phyloP scores from a whole-genome alignment of 768 basidiomycete species.

The Mycena vitilis region DNA sequence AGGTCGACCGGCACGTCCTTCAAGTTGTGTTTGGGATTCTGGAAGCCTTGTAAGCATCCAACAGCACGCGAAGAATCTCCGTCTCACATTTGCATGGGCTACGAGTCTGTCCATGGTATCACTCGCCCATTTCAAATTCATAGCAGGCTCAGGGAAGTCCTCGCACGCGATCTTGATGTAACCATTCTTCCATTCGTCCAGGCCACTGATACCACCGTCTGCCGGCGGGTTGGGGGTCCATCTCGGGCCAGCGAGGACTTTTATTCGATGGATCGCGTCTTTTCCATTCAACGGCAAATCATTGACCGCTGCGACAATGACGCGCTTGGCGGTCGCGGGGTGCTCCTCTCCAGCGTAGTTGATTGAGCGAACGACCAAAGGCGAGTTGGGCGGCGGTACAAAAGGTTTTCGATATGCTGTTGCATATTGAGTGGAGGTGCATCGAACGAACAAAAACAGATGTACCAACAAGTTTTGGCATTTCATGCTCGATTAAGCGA shows the following conservation, averaged over 20 bases:
- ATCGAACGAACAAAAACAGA: slow-evolving; percentile 12
- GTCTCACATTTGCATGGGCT: slow-evolving; percentile 85
- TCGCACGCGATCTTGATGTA: slow-evolving; percentile 94
- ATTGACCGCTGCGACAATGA: slow-evolving; percentile 80
- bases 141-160: slow-evolving; percentile 80
- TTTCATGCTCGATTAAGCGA: slow-evolving; percentile 89
- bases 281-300: slow-evolving; percentile 72
- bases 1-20: slow-evolving; percentile 82
- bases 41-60: slow-evolving; percentile 32
- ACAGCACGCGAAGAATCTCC: slow-evolving; percentile 16
- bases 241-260: slow-evolving; percentile 88
- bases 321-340: slow-evolving; percentile 77
- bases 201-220: slow-evolving; percentile 69
- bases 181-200: slow-evolving; percentile 71
- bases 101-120: slow-evolving; percentile 86
- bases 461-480: slow-evolving; percentile 86
- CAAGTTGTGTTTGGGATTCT: slow-evolving; percentile 61
- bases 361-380: slow-evolving; percentile 78
- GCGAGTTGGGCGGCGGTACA: slow-evolving; percentile 68
- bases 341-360: slow-evolving; percentile 84
- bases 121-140: slow-evolving; percentile 96
- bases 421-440: slow-evolving; percentile 19
- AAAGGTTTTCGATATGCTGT: slow-evolving; percentile 88
- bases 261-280: slow-evolving; percentile 84
- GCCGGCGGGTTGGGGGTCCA: slow-evolving; percentile 84